Percentiles rank a stretch among this genome's conserved stretches.
Evolutionary conservation across 2,329 filamentous ascomycete species (phyloP).

Genomic region (Fusarium scirpi): DNA sequence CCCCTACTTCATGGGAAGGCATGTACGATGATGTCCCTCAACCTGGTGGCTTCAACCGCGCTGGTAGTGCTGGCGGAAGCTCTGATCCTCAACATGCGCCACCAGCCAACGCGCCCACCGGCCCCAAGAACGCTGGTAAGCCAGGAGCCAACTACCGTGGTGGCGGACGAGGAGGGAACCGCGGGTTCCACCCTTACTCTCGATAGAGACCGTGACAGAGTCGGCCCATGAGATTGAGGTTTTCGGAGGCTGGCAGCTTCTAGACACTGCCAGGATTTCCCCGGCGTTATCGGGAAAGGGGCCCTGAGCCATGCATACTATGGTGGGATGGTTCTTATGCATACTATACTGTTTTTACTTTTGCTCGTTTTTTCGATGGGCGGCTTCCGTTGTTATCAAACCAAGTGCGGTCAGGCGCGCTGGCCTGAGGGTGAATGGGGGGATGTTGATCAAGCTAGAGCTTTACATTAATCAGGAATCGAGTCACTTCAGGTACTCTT

Average conservation of each 20-base stretch:
- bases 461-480: slow-evolving; percentile 30
- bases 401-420: slow-evolving; percentile 20
- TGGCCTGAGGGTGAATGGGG: slow-evolving; percentile 3
- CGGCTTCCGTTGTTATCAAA: slow-evolving; percentile 12
- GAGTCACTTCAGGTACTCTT: slow-evolving; percentile 2
- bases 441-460: slow-evolving; percentile 13
- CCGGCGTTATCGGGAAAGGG: slow-evolving; percentile 16
- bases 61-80: slow-evolving; percentile 57
- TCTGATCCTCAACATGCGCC: slow-evolving; percentile 60
- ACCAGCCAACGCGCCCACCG: slow-evolving; percentile 80
- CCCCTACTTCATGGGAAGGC: slow-evolving; percentile 92
- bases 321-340: slow-evolving; percentile 6
- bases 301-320: slow-evolving; percentile 21
- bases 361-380: slow-evolving; percentile 17
- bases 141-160: slow-evolving; percentile 94
- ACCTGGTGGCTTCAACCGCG: slow-evolving; percentile 64
- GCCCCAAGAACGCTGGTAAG: slow-evolving; percentile 93
- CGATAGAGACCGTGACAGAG: slow-evolving; percentile 43
- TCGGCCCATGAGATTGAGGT: slow-evolving; percentile 2
- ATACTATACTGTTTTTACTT: slow-evolving; percentile 13
- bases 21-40: slow-evolving; percentile 98
- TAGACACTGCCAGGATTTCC: slow-evolving; percentile 3
- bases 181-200: slow-evolving; percentile 84
- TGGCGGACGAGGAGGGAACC: slow-evolving; percentile 79
- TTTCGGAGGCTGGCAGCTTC: neutral